Evolutionary conservation across 225 moss, liverwort and hornwort genomes (phyloP).

Genomic region (Lunularia cruciata): DNA sequence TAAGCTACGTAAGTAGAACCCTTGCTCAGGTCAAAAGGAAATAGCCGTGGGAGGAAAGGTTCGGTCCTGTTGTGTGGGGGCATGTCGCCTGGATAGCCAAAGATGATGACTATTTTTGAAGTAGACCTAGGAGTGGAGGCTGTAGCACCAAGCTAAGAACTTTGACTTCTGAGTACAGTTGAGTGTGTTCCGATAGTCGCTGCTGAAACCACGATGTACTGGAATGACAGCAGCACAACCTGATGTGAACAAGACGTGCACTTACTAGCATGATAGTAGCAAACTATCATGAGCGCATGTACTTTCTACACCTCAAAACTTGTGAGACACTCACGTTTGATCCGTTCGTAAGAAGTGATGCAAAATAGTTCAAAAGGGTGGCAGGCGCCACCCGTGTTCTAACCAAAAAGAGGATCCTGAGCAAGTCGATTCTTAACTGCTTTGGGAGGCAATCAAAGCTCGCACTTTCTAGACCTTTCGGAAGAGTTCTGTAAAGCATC

Average conservation of each 20-base stretch:
- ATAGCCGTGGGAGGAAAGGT: too few relatives aligned
- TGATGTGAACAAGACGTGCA: not conserved
- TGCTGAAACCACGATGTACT: not conserved
- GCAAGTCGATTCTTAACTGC: not conserved
- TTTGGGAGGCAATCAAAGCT: not conserved
- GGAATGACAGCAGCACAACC: not conserved
- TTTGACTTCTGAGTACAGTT: not conserved
- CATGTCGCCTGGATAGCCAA: too few relatives aligned
- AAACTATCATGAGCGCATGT: not conserved
- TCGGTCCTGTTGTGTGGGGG: too few relatives aligned
- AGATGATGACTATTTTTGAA: too few relatives aligned
- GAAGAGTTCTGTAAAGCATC: not conserved
- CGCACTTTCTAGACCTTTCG: not conserved
- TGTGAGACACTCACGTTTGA: not conserved
- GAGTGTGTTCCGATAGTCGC: not conserved
- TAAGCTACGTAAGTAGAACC: too few relatives aligned
- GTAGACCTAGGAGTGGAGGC: too few relatives aligned
- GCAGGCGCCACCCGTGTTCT: not conserved
- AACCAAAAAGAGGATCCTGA: not conserved
- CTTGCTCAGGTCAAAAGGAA: too few relatives aligned
- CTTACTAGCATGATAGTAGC: not conserved
- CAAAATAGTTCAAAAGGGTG: not conserved
- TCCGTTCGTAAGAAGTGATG: constrained; percentile 1
- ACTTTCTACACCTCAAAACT: not conserved
- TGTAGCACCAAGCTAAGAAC: too few relatives aligned